phyloP scores from a whole-genome alignment of 345 rosid genomes.

The Excoecaria cochinchinensis region DNA sequence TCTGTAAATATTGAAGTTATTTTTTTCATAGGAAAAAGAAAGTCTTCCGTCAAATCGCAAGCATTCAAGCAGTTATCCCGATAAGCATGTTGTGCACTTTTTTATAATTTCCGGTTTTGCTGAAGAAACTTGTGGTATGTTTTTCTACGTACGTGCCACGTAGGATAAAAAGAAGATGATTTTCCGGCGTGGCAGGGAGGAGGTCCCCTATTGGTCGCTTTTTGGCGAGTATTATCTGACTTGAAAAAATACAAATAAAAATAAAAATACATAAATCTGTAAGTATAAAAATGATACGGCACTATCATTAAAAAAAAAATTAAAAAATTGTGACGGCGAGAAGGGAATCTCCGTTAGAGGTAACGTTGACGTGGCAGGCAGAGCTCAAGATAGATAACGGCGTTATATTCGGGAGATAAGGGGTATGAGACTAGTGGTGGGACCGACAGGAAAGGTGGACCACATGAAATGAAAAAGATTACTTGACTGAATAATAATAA shows the following conservation, averaged over 20 bases:
- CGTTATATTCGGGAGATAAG: constrained; percentile 28
- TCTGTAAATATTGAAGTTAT: too few relatives aligned
- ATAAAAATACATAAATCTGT: not conserved
- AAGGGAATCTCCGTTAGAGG: too few relatives aligned
- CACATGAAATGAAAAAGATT: not conserved
- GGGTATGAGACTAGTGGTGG: not conserved
- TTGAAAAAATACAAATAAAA: not conserved
- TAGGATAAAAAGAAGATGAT: not conserved
- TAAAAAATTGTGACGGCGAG: constrained; percentile 14
- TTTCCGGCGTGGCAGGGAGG: constrained; percentile 32
- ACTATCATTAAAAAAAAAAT: not conserved
- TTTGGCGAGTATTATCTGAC: constrained; percentile 33
- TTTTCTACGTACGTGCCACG: constrained; percentile 16
- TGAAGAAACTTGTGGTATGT: not conserved
- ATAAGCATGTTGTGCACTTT: constrained; percentile 23
- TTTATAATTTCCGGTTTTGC: not conserved
- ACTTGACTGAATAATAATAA: not conserved
- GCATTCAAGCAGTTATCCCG: constrained; percentile 18
- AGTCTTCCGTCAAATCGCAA: constrained; percentile 9
- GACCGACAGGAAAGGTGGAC: constrained; percentile 19
- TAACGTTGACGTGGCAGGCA: constrained; percentile 13
- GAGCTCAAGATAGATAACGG: constrained; percentile 20
- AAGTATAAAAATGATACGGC: not conserved
- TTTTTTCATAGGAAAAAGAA: too few relatives aligned
- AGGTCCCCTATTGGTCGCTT: constrained; percentile 36